Base-by-base conservation (phyloP, 2,329 filamentous ascomycete genomes). In the Hypoxylon sp. region DNA sequence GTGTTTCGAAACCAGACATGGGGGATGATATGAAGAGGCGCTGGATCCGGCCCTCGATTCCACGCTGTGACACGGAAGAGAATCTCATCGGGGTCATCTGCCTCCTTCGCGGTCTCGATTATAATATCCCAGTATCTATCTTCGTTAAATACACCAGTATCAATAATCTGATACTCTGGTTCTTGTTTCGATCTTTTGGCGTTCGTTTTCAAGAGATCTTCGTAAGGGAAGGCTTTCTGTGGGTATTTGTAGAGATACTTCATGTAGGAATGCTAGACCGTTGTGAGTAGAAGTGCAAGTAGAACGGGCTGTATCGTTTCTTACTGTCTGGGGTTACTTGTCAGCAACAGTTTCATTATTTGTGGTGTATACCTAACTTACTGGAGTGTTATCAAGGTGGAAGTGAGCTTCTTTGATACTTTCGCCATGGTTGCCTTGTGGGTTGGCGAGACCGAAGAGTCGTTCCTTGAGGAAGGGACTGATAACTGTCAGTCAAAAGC, bases 181-280 rank as follows among this genome's bases (percentile, higher is more conserved):
- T 98, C 94, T 73, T 89, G 79, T 79, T 91, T 93, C 61, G 87
- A 86, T 71, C 94, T 89, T 72, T 85, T 88, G 46, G 90, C 94
- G 77, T 97, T 98, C 77, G 97, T 93, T 70, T 93, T 84, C 71
- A 97, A 83, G 50, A 98, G 84, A 71, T 97, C 90, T 79, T 98
- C 87, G 83, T 98, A 98, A 2, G 95, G 96, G 76, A 98, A 98
- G 70, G 91, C 89, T 75, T 87, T 88, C 81, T 98, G 95, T 0
- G 96, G 96, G 75, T 98, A 97, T 81, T 98, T 98, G 87, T 98
- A 98, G 73, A 98, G 90, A 77, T 90, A 97, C 80, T 98, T 98
- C 95, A 98, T 98, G 84, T 98, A 98, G 28, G 95, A 97, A 81
- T 98, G 94, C 92, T 94, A 79, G 65, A 63, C 14, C 19, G 4